Evolutionary conservation across 2,329 filamentous ascomycete species (phyloP).

Genomic region (Alternaria metachromatica): DNA sequence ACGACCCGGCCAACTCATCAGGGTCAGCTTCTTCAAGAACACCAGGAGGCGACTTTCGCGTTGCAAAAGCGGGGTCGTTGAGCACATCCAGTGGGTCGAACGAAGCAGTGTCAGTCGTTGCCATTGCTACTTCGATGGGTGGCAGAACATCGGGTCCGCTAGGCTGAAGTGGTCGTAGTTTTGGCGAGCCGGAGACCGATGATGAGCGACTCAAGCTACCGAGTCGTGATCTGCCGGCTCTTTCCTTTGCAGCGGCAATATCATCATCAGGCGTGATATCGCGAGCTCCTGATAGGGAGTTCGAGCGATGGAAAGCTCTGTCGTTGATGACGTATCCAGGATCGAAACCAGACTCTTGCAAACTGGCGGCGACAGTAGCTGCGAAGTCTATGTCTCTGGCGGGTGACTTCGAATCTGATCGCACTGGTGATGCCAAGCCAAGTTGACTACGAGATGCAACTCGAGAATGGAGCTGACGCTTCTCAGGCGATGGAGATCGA

Average conservation of each 20-base stretch:
- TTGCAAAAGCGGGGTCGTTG: conserved; percentile 47
- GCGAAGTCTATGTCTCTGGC: conserved; percentile 55
- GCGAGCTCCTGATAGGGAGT: conserved; percentile 31
- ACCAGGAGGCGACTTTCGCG: conserved; percentile 40
- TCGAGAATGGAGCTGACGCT: conserved; percentile 19
- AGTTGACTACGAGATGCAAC: conserved; percentile 21
- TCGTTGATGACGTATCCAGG: conserved; percentile 54
- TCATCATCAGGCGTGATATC: conserved; percentile 45
- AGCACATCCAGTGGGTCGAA: conserved; percentile 47
- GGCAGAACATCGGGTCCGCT: conserved; percentile 35
- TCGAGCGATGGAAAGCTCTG: conserved; percentile 43
- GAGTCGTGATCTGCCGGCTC: conserved; percentile 41
- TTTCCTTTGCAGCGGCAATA: conserved; percentile 35
- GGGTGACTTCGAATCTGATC: conserved; percentile 33
- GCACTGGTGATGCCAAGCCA: conserved; percentile 31
- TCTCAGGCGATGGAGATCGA: conserved; percentile 21
- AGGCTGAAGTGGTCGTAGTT: conserved; percentile 22
- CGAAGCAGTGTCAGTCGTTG: conserved; percentile 42
- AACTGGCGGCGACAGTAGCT: conserved; percentile 55
- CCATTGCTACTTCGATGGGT: conserved; percentile 43
- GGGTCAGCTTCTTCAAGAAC: conserved; percentile 46
- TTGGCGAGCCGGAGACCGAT: conserved; percentile 38
- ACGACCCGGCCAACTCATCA: conserved; percentile 44
- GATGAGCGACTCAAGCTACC: conserved; percentile 38
- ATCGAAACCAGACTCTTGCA: conserved; percentile 56